These are phyloP conservation scores for Camelina laxa DNA, from an alignment of 345 rosid species.

Conservation along the genomic window DNA sequence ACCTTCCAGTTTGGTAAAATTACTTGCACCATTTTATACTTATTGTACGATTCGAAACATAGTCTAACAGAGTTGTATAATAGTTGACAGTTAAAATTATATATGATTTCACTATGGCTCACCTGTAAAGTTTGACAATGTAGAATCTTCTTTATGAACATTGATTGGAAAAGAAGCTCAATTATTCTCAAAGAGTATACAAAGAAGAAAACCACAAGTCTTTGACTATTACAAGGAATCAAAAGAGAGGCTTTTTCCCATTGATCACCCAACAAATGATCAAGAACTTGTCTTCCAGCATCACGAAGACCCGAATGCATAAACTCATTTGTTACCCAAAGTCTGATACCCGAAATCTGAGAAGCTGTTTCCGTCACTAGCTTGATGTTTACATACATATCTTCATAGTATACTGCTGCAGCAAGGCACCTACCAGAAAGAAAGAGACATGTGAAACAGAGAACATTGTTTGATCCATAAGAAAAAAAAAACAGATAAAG, in stretches of 20 bases:
- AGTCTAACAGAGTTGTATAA: neutral
- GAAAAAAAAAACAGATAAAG: neutral
- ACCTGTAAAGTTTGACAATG: too few species aligned
- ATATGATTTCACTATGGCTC: too few species aligned
- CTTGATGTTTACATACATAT: conserved; percentile 86
- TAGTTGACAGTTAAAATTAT: neutral
- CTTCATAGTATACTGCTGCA: conserved; percentile 88
- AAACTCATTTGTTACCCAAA: conserved; percentile 84
- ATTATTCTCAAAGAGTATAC: neutral
- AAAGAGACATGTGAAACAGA: conserved; percentile 9
- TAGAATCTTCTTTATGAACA: too few species aligned
- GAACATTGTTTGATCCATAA: neutral
- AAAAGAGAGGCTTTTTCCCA: too few species aligned
- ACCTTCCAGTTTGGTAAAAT: conserved; percentile 94
- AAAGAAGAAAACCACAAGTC: conserved; percentile 3
- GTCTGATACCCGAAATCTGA: conserved; percentile 68
- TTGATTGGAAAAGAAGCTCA: neutral
- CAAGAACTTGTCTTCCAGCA: conserved; percentile 70
- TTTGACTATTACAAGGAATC: neutral
- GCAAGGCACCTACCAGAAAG: conserved; percentile 80
- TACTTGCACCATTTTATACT: conserved; percentile 57
- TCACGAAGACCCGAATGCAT: conserved; percentile 96
- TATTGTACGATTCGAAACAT: conserved; percentile 7
- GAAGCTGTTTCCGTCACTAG: conserved; percentile 80
- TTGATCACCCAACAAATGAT: conserved; percentile 86